Evolutionary conservation across 495 filamentous ascomycete species (phyloP).

Genomic region (Penicillium paradoxum): DNA sequence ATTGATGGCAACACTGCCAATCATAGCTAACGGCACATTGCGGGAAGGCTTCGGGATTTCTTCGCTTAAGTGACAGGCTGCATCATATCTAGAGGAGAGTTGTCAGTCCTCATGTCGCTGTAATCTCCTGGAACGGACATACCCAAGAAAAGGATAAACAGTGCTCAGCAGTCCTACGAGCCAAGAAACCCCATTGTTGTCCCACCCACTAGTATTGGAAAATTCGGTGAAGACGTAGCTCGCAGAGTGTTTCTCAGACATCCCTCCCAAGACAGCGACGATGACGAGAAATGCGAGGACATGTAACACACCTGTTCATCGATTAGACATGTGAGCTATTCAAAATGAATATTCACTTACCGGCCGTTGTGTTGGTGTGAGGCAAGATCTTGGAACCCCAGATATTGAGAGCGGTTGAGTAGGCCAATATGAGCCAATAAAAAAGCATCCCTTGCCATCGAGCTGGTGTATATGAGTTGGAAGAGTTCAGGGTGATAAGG

Average conservation of each 20-base stretch:
- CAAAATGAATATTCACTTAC: neutral
- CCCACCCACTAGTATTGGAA: constrained; percentile 23
- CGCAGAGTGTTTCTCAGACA: constrained; percentile 18
- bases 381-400: constrained; percentile 23
- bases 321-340: neutral
- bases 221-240: constrained; percentile 18
- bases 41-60: constrained; percentile 23
- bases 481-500: constrained; percentile 21
- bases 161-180: constrained; percentile 22
- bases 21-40: constrained; percentile 39
- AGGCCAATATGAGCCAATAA: constrained; percentile 19
- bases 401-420: constrained; percentile 17
- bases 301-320: constrained; percentile 13
- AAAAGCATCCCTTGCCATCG: constrained; percentile 26
- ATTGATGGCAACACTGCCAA: constrained; percentile 41
- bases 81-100: constrained; percentile 17
- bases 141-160: constrained; percentile 23
- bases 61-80: constrained; percentile 33
- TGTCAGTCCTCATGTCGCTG: neutral
- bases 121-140: neutral
- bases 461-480: constrained; percentile 15
- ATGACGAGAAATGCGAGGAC: constrained; percentile 17
- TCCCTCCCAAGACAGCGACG: constrained; percentile 13
- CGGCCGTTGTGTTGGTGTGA: constrained; percentile 19
- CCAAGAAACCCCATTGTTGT: constrained; percentile 21